Conservation (phyloP, 306 rosid species). For the Acacia melanoxylon region DNA sequence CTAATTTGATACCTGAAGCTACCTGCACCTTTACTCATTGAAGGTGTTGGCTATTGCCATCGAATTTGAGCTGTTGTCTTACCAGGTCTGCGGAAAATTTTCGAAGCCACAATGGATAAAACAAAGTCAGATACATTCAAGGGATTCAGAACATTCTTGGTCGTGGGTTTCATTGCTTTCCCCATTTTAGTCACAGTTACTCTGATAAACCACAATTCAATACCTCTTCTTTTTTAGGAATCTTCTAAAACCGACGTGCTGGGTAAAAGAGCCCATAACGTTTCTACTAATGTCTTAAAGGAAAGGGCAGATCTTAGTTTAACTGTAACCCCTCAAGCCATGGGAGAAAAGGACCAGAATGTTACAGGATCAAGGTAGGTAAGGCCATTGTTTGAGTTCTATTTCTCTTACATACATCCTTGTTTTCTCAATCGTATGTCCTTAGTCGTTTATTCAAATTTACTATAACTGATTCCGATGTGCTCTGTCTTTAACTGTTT, state of each 20-base stretch:
- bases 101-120: neutral
- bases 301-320: neutral
- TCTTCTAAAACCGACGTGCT: neutral
- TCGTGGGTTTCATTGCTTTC: neutral
- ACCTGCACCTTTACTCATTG: neutral
- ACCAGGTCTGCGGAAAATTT: neutral
- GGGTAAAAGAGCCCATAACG: neutral
- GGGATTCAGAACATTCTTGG: slow-evolving; percentile 10
- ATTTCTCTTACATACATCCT: neutral
- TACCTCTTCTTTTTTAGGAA: neutral
- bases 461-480: neutral
- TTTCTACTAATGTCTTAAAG: neutral
- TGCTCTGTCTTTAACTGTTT: neutral
- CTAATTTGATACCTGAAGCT: neutral
- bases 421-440: neutral
- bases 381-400: neutral
- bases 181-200: slow-evolving; percentile 1
- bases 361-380: slow-evolving; percentile 21
- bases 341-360: neutral
- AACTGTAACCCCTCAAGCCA: neutral
- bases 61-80: neutral
- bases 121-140: neutral
- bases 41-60: neutral
- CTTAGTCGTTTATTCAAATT: neutral
- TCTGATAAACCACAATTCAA: neutral